Evolutionary conservation across 2,329 filamentous ascomycete genomes (phyloP).

Genomic region (Scleromitrula shiraiana): DNA sequence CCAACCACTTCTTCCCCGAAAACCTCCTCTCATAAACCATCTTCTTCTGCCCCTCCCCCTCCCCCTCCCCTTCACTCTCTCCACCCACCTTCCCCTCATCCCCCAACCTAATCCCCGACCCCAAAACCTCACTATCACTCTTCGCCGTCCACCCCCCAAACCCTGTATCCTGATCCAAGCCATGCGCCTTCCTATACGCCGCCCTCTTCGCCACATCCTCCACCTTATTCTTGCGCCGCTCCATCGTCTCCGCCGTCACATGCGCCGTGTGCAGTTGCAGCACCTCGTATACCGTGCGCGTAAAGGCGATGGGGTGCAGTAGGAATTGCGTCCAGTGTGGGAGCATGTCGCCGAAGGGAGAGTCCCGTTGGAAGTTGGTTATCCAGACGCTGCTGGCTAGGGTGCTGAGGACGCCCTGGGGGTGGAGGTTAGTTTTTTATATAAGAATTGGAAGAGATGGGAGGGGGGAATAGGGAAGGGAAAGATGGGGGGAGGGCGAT

Average conservation of each 20-base stretch:
- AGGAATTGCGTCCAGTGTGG: constrained; percentile 63
- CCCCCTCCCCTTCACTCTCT: background rate
- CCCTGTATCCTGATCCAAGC: constrained; percentile 57
- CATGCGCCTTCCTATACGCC: constrained; percentile 80
- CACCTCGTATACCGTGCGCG: constrained; percentile 60
- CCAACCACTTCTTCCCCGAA: constrained; percentile 72
- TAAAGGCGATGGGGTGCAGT: constrained; percentile 59
- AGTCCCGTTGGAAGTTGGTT: constrained; percentile 70
- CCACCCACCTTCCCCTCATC: constrained; percentile 1
- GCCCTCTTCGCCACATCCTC: constrained; percentile 85
- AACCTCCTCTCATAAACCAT: constrained; percentile 36
- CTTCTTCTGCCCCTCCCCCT: constrained; percentile 21
- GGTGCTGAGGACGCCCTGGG: constrained; percentile 29
- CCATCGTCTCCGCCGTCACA: constrained; percentile 57
- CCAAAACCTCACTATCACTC: constrained; percentile 28
- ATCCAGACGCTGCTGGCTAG: constrained; percentile 68
- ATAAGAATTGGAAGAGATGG: background rate
- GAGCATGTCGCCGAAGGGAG: constrained; percentile 71
- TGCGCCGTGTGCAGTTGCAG: constrained; percentile 70
- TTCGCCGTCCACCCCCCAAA: constrained; percentile 42
- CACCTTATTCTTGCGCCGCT: constrained; percentile 63
- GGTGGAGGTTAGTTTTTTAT: constrained; percentile 5
- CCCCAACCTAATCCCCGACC: constrained; percentile 27
- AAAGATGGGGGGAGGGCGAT: constrained; percentile 20
- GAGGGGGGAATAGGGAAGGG: background rate